phyloP scores from a whole-genome alignment of 495 filamentous ascomycete species.

The Extremus antarcticus region DNA sequence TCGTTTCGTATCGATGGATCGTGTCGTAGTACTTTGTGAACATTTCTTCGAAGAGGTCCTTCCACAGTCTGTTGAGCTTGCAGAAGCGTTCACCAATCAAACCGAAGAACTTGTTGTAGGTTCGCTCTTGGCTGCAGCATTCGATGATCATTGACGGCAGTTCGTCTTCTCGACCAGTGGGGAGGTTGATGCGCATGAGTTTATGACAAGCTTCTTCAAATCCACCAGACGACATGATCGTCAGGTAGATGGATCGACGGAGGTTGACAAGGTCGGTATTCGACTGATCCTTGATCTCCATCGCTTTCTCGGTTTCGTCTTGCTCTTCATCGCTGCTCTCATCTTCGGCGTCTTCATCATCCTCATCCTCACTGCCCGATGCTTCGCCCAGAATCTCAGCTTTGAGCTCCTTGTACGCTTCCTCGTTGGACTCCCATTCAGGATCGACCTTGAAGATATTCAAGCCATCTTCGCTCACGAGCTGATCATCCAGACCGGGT shows the following conservation, averaged over 20 bases:
- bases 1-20: constrained; percentile 93
- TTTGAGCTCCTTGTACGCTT: constrained; percentile 75
- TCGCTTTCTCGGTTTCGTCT: constrained; percentile 55
- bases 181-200: constrained; percentile 56
- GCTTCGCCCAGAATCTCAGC: constrained; percentile 91
- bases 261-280: constrained; percentile 92
- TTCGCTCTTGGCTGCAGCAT: constrained; percentile 87
- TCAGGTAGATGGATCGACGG: constrained; percentile 88
- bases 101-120: constrained; percentile 94
- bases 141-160: constrained; percentile 94
- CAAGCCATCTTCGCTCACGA: constrained; percentile 70
- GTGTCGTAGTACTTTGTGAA: constrained; percentile 95
- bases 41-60: constrained; percentile 73
- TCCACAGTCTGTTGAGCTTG: constrained; percentile 91
- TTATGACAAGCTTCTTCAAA: constrained; percentile 96
- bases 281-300: constrained; percentile 96
- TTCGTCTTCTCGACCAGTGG: constrained; percentile 77
- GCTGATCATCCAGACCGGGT: constrained; percentile 58
- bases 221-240: constrained; percentile 87
- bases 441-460: constrained; percentile 95
- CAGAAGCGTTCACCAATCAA: constrained; percentile 89
- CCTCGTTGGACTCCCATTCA: constrained; percentile 84
- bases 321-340: constrained; percentile 73
- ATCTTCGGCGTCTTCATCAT: constrained; percentile 58
- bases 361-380: constrained; percentile 61